Evolutionary conservation across 1,284 basidiomycete species (phyloP).

Genomic region (Mycena sp.): DNA sequence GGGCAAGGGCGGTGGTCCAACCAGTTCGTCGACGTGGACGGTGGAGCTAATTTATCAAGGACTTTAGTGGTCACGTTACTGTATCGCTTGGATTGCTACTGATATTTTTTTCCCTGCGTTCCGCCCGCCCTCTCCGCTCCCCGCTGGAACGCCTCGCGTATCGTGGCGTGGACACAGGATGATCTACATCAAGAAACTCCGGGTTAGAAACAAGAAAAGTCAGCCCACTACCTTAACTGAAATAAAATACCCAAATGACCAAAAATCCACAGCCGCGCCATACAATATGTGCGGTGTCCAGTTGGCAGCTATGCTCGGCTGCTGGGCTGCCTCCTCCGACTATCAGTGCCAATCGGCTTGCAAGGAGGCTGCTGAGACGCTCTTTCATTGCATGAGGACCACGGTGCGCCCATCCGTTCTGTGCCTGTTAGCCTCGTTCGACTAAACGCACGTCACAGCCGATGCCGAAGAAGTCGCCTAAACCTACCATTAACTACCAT

Average conservation of each 20-base stretch:
- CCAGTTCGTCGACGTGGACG: constrained; percentile 24
- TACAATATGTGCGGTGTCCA: constrained; percentile 78
- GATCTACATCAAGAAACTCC: constrained; percentile 82
- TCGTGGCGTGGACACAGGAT: constrained; percentile 39
- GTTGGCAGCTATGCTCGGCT: constrained; percentile 86
- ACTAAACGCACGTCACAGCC: constrained; percentile 53
- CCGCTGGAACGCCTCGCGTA: constrained; percentile 2
- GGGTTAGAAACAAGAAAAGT: constrained; percentile 84
- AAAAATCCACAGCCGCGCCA: constrained; percentile 51
- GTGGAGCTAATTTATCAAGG: no score
- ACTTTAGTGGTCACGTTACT: neutral
- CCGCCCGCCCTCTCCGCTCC: neutral
- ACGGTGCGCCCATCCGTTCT: constrained; percentile 62
- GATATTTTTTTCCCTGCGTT: no score
- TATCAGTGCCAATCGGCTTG: constrained; percentile 71
- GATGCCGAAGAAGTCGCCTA: constrained; percentile 67
- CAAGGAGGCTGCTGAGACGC: constrained; percentile 67
- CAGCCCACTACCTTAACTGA: neutral
- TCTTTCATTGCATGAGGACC: constrained; percentile 90
- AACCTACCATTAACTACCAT: constrained; percentile 87
- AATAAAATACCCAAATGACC: neutral
- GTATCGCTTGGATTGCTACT: no score
- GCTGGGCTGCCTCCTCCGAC: constrained; percentile 90
- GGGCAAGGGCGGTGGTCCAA: neutral
- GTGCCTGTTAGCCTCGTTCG: constrained; percentile 15